A percentile compares a stretch with the other conserved stretches of the same genome.
phyloP scores from a whole-genome alignment of 345 rosid genomes.

The Passiflora organensis region DNA sequence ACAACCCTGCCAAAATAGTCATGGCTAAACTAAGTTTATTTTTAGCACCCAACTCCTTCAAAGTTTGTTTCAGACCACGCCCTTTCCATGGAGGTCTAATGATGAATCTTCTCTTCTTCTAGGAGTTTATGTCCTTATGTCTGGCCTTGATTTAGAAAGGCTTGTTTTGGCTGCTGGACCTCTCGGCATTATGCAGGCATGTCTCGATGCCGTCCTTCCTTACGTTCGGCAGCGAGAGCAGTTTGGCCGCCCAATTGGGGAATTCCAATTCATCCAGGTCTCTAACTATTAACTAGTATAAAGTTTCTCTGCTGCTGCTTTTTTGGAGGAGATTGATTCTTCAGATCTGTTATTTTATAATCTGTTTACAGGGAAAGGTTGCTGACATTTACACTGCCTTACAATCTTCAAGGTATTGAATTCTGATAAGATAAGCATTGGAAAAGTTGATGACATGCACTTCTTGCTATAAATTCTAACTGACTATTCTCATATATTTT shows the following conservation, averaged over 20 bases:
- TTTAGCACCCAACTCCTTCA: too few species aligned
- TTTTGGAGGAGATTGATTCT: constrained; percentile 5
- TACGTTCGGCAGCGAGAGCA: constrained; percentile 75
- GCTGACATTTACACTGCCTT: constrained; percentile 91
- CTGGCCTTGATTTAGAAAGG: constrained; percentile 92
- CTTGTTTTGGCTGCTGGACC: constrained; percentile 95
- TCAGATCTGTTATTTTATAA: constrained; percentile 2
- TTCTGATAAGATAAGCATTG: background rate
- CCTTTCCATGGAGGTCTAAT: too few species aligned
- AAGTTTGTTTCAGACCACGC: too few species aligned
- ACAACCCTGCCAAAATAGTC: too few species aligned
- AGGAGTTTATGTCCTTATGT: constrained; percentile 96
- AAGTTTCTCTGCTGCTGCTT: background rate
- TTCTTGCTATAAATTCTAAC: constrained; percentile 6
- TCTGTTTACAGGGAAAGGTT: constrained; percentile 66
- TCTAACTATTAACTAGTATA: constrained; percentile 3
- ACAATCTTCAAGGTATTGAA: constrained; percentile 74
- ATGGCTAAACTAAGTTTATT: too few species aligned
- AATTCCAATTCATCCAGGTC: constrained; percentile 94
- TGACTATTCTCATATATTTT: constrained; percentile 18
- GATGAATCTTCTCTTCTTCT: constrained; percentile 15
- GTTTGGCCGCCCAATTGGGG: constrained; percentile 88
- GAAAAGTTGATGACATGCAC: too few species aligned
- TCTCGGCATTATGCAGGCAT: constrained; percentile 92
- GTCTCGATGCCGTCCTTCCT: constrained; percentile 90